Evolutionary conservation across 1,284 basidiomycete species (phyloP), one percentile per base, ranked within the genome.

Genomic region (Ganoderma leucocontextum): DNA sequence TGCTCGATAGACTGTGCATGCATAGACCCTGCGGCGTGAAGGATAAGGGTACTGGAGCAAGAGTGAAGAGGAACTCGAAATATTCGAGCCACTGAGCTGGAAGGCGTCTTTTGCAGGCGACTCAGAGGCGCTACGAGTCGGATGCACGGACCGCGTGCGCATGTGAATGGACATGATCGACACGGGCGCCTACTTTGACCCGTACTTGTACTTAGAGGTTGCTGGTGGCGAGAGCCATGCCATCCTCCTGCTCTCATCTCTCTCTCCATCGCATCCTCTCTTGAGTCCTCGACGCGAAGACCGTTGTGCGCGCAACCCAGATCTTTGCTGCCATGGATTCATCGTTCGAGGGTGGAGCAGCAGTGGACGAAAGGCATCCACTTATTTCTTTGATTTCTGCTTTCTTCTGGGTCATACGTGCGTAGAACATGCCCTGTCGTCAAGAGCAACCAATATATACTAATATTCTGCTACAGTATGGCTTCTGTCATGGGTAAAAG

Each of bases 371-470:
- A 47, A 77, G 80, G 59, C 87, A 90, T 76, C 93, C 93, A 15
- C 81, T 95, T 62, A 85, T 95, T 61, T 89, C 90, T 19, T 82
- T 94, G 36, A 83, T 95, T 8, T 92, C 94, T n/a, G 94, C 95
- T 0, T 91, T 88, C 74, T 95, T 96, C 78, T 93, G 92, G 87
- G 92, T 93, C 25, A 88, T 95, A 66, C 77, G 93, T 94, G 76
- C 72, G 91, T 87, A 33, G 33, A 55, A 4, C 35, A 63, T n/a
- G 59, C 17, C 17, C 12, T 61, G 33, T 59, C 38, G 42, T 66
- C 61, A 47, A 15, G 22, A 15, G 6, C 36, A 44, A 9, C 22
- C 10, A 25, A 17, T 42, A 22, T 65, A 39, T 38, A 38, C 42
- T 17, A 36, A 63, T 22, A 41, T 38, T 19, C 5, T 4, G 49